These are phyloP conservation scores for Aspergillus olivimuriae DNA, from an alignment of 495 filamentous ascomycete genomes.

Conservation along the genomic window DNA sequence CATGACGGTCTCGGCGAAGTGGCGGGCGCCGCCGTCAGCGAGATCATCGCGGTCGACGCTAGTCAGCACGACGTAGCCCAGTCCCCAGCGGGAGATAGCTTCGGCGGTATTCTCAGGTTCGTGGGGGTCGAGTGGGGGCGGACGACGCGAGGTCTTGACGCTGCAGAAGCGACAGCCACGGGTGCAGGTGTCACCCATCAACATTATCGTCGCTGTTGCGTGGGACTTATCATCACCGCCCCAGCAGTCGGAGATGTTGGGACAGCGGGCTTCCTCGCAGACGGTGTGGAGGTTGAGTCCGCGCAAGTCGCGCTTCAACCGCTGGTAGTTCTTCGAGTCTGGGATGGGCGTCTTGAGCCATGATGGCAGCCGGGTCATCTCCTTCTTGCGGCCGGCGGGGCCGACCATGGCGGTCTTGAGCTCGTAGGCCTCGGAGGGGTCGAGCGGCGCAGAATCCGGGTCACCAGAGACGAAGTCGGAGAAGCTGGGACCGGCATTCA, in stretches of 20 bases:
- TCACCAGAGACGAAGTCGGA: conserved; percentile 65
- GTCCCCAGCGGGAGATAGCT: conserved; percentile 83
- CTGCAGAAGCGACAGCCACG: conserved; percentile 95
- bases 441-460: conserved; percentile 50
- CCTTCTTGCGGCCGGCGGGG: conserved; percentile 68
- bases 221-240: conserved; percentile 80
- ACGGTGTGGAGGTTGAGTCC: conserved; percentile 90
- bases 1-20: conserved; percentile 91
- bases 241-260: conserved; percentile 98
- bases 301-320: conserved; percentile 86
- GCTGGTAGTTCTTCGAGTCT: conserved; percentile 76
- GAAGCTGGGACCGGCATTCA: conserved; percentile 79
- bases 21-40: conserved; percentile 75
- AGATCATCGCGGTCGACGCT: conserved; percentile 91
- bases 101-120: conserved; percentile 97
- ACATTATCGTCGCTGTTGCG: conserved; percentile 97
- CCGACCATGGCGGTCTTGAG: conserved; percentile 76
- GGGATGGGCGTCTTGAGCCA: conserved; percentile 98
- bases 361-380: conserved; percentile 83
- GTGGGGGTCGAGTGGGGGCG: conserved; percentile 83
- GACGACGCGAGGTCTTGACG: conserved; percentile 79
- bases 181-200: conserved; percentile 98
- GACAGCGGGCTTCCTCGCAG: conserved; percentile 94
- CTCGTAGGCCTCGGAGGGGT: conserved; percentile 49
- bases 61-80: conserved; percentile 94